phyloP scores from a whole-genome alignment of 768 basidiomycete genomes.

The Leccinum variicolor region DNA sequence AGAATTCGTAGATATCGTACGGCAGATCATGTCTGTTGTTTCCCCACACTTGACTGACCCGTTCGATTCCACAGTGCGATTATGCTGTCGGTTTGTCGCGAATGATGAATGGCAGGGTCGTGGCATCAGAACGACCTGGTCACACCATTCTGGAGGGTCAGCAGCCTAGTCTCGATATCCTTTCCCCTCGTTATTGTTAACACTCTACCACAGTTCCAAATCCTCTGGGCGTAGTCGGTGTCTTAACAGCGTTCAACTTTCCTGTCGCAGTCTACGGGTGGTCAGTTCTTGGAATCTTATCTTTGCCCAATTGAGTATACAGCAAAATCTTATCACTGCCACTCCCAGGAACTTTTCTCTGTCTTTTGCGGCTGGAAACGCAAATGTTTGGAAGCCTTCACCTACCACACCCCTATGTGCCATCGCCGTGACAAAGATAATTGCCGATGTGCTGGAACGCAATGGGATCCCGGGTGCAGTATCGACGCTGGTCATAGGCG shows the following conservation, averaged over 20 bases:
- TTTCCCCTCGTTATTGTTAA: conserved; percentile 3
- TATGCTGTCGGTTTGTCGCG: conserved; percentile 91
- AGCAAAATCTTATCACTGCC: conserved; percentile 8
- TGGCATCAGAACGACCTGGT: conserved; percentile 86
- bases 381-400: conserved; percentile 94
- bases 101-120: conserved; percentile 89
- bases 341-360: conserved; percentile 79
- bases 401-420: conserved; percentile 85
- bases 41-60: conserved; percentile 5
- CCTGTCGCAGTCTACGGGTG: conserved; percentile 93
- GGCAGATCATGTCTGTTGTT: conserved; percentile 25
- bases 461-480: conserved; percentile 85
- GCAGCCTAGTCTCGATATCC: conserved; percentile 1
- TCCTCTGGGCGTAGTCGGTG: conserved; percentile 71
- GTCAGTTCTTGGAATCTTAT: conserved; percentile 36
- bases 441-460: conserved; percentile 73
- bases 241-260: conserved; percentile 95
- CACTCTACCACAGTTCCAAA: conserved; percentile 67
- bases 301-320: not conserved
- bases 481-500: conserved; percentile 81
- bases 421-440: conserved; percentile 87
- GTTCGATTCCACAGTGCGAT: conserved; percentile 61
- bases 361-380: conserved; percentile 86
- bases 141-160: conserved; percentile 88
- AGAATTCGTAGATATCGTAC: conserved; percentile 91